Percentiles rank a stretch among this genome's conserved stretches.
Conservation (phyloP, 768 basidiomycete species). For the Pisolithus marmoratus region DNA sequence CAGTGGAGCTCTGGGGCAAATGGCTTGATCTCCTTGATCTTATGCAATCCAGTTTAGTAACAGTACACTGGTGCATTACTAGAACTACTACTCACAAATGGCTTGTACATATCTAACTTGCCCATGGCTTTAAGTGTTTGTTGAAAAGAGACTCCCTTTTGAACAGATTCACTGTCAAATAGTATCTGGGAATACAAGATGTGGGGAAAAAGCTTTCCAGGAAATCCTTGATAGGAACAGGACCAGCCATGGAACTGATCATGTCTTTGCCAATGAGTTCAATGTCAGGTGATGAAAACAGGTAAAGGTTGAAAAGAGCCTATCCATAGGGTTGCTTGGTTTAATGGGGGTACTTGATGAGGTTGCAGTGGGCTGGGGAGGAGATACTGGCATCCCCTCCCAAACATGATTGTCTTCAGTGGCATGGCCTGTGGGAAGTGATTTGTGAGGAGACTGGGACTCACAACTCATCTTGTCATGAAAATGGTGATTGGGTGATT, state of each 20-base stretch:
- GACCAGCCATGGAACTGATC: background rate
- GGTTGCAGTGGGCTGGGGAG: background rate
- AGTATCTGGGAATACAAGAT: background rate
- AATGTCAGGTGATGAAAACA: background rate
- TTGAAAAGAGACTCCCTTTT: background rate
- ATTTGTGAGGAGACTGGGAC: no score
- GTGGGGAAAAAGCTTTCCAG: constrained; percentile 2
- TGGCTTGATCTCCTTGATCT: background rate
- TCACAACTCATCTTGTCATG: no score
- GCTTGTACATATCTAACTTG: background rate
- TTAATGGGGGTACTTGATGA: background rate
- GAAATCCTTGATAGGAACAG: constrained; percentile 3
- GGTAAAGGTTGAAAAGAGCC: constrained; percentile 1
- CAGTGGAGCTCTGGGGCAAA: constrained; percentile 2
- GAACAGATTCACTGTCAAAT: background rate
- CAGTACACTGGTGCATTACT: background rate
- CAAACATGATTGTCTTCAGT: no score
- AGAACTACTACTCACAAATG: background rate
- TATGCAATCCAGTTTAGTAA: background rate
- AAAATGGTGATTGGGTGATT: no score
- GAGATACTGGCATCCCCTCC: no score
- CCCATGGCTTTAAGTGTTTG: background rate
- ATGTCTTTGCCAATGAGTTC: constrained; percentile 1
- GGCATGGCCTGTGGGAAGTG: no score
- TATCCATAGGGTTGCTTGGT: background rate